These are phyloP conservation scores for Elaeis guineensis DNA, from an alignment of 176 grass and related monocot genomes.

Conservation along the genomic window DNA sequence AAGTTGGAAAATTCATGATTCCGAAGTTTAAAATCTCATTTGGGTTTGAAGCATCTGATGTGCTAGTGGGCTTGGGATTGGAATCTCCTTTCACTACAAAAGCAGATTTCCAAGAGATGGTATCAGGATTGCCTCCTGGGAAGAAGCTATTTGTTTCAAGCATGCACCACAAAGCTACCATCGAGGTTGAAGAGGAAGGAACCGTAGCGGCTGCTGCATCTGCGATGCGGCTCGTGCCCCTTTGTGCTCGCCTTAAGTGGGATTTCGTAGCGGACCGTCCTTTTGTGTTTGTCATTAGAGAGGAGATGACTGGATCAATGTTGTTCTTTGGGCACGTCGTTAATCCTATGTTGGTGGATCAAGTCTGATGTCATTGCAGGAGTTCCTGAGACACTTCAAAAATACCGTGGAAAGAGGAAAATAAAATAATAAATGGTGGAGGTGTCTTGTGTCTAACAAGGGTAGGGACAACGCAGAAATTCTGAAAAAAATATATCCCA, in stretches of 20 bases:
- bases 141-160: slow-evolving; percentile 14
- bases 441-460: too few species aligned
- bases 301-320: slow-evolving; percentile 19
- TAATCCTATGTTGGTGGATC: slow-evolving; percentile 2
- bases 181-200: slow-evolving; percentile 63
- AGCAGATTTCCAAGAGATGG: slow-evolving; percentile 45
- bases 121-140: neutral
- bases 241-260: neutral
- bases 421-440: too few species aligned
- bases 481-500: too few species aligned
- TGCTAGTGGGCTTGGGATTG: slow-evolving; percentile 29
- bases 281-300: slow-evolving; percentile 34
- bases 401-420: too few species aligned
- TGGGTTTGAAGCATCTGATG: slow-evolving; percentile 17
- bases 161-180: slow-evolving; percentile 38
- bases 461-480: too few species aligned
- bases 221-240: neutral
- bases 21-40: slow-evolving; percentile 54
- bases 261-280: slow-evolving; percentile 42
- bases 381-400: too few species aligned
- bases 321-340: slow-evolving; percentile 25
- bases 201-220: slow-evolving; percentile 41
- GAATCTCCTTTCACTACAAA: slow-evolving; percentile 22
- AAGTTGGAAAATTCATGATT: slow-evolving; percentile 32
- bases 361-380: too few species aligned